Conservation (phyloP, 257 asterid genomes). For the Solanum chilense region DNA sequence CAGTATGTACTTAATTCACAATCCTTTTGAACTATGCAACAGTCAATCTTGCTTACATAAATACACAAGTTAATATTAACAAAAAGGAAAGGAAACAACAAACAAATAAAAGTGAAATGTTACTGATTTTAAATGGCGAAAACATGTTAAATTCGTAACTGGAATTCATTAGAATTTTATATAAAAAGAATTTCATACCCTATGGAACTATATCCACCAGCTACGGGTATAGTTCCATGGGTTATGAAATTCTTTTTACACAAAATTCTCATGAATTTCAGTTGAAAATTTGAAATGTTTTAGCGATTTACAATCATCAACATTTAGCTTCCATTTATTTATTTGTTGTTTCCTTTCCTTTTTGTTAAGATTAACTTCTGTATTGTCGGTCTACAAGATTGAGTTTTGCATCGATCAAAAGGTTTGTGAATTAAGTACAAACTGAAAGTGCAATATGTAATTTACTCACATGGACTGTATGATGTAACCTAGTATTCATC, state of each 20-base stretch:
- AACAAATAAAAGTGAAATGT: no score
- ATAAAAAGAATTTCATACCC: no score
- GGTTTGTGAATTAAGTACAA: constrained; percentile 29
- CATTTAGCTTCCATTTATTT: background rate
- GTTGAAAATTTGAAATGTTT: constrained; percentile 10
- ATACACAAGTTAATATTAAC: no score
- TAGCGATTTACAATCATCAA: background rate
- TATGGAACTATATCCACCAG: no score
- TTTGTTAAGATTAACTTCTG: background rate
- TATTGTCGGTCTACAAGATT: constrained; percentile 10
- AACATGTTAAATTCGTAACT: no score
- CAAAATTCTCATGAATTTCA: constrained; percentile 25
- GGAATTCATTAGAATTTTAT: no score
- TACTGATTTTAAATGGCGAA: no score
- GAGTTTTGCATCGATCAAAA: constrained; percentile 26
- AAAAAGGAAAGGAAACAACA: no score
- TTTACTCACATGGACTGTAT: constrained; percentile 80
- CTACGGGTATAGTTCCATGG: background rate
- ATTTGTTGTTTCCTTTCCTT: background rate
- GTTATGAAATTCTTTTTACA: constrained; percentile 29
- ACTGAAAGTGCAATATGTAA: constrained; percentile 49
- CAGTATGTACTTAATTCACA: no score
- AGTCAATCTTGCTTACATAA: constrained; percentile 13
- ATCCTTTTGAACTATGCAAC: background rate
- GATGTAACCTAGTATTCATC: background rate